These are phyloP conservation scores for Aspergillus ibericus DNA, from an alignment of 2,329 filamentous ascomycete species.

Conservation along the genomic window DNA sequence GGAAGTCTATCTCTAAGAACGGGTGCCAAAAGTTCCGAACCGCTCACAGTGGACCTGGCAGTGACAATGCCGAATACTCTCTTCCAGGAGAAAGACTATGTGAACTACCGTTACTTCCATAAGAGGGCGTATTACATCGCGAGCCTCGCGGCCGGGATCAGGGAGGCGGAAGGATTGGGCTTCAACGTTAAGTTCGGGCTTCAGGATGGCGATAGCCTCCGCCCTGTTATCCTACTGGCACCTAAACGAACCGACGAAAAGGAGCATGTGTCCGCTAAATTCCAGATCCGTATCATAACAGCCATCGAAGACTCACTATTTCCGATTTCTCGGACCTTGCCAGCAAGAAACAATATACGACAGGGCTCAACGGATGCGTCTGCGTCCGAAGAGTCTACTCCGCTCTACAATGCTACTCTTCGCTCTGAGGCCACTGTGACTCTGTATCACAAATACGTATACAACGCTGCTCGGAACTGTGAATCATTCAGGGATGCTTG, in stretches of 20 bases:
- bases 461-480: slow-evolving; percentile 68
- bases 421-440: slow-evolving; percentile 74
- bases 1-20: slow-evolving; percentile 82
- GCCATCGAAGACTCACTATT: slow-evolving; percentile 71
- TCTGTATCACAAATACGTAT: slow-evolving; percentile 72
- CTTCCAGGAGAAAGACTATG: slow-evolving; percentile 92
- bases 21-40: slow-evolving; percentile 60
- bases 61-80: slow-evolving; percentile 77
- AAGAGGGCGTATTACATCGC: slow-evolving; percentile 90
- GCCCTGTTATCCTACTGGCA: slow-evolving; percentile 63
- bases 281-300: slow-evolving; percentile 73
- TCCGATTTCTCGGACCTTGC: slow-evolving; percentile 67
- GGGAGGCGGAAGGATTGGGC: slow-evolving; percentile 54
- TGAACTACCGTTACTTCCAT: slow-evolving; percentile 91
- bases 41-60: slow-evolving; percentile 73
- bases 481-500: slow-evolving; percentile 78
- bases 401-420: slow-evolving; percentile 86
- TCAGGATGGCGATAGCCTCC: slow-evolving; percentile 71
- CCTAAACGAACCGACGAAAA: slow-evolving; percentile 32
- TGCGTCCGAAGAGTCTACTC: slow-evolving; percentile 59
- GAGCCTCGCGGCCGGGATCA: slow-evolving; percentile 71
- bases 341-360: slow-evolving; percentile 69
- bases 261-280: slow-evolving; percentile 46
- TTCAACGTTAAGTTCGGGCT: slow-evolving; percentile 64
- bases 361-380: slow-evolving; percentile 45